Base-by-base conservation (phyloP, 106 monocot species). In the Ottelia alismoides region DNA sequence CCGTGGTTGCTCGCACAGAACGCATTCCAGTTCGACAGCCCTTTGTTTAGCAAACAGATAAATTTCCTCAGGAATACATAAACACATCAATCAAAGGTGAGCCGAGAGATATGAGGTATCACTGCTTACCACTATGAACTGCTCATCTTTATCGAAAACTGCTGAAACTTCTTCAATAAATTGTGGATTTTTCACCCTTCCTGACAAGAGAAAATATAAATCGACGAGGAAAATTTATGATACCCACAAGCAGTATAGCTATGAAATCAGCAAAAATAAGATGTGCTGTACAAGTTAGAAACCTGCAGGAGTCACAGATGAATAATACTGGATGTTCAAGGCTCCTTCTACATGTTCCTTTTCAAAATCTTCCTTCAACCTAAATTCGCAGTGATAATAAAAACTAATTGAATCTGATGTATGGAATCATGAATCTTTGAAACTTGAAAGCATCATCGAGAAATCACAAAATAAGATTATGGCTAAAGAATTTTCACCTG, bases 301-400 rank as follows among this genome's bases (percentile, higher is more conserved):
- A 47, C 59, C 59, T 60, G 43, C 45, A 27, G 59, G n/a, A 47
- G 59, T 47, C 20, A 26, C 46, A 9, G 46, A 27, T 3, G 51
- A 51, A 26, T 60, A 60, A 45, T 60, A 60, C 27, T 40, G 59
- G 59, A 60, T 25, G 59, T 60, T 60, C 12, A 60, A 12, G 2
- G 59, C 59, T 47, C 59, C 59, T 19, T 60, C 59, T 2, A 60
- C n/a, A 44, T 60, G 59, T 4, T n/a, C 59, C 26, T 47, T 60
- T 18, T 45, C 11, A 44, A 60, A 60, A 26, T 60, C 59, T 26
- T 45, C 59, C 27, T 30, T 44, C 59, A 60, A 45, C 46, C 59
- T 60, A 43, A 11, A 23, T n/a, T n/a, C n/a, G n/a, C n/a, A n/a
- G n/a, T n/a, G n/a, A n/a, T n/a, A n/a, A n/a, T n/a, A n/a, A n/a